phyloP scores from a whole-genome alignment of 2,329 filamentous ascomycete genomes.

The Keithomyces neogunnii region DNA sequence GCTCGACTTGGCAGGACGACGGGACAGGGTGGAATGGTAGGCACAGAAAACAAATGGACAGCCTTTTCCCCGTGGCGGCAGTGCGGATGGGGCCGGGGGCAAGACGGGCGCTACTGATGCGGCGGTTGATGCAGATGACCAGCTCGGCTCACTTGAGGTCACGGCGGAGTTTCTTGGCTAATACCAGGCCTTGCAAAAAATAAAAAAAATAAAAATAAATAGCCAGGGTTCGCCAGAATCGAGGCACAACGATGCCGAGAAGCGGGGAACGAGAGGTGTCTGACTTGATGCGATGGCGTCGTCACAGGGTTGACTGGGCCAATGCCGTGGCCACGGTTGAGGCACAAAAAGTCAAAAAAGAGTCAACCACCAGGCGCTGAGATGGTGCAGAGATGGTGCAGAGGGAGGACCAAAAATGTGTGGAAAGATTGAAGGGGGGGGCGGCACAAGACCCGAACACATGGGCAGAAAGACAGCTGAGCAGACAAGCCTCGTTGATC shows the following conservation, averaged over 20 bases:
- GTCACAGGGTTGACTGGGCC: slow-evolving; percentile 1
- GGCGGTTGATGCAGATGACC: slow-evolving; percentile 9
- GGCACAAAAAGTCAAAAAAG: not conserved
- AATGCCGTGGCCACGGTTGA: not conserved
- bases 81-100: not conserved
- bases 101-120: not conserved
- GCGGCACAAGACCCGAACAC: too few species aligned
- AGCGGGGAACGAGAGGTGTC: not conserved
- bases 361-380: not conserved
- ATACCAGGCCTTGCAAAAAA: too few species aligned
- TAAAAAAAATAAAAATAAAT: too few species aligned
- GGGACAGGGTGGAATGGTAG: too few species aligned
- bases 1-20: too few species aligned
- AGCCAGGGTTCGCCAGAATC: not conserved
- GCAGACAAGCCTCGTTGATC: too few species aligned
- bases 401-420: too few species aligned
- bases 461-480: too few species aligned
- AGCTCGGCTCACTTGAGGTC: slow-evolving; percentile 5
- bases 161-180: not conserved
- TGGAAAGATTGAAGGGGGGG: too few species aligned
- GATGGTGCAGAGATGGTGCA: too few species aligned
- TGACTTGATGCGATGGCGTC: slow-evolving; percentile 2
- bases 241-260: slow-evolving; percentile 3
- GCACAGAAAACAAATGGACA: too few species aligned
- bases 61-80: not conserved